phyloP scores from a whole-genome alignment of 345 rosid species.

The Gynandropsis gynandra region DNA sequence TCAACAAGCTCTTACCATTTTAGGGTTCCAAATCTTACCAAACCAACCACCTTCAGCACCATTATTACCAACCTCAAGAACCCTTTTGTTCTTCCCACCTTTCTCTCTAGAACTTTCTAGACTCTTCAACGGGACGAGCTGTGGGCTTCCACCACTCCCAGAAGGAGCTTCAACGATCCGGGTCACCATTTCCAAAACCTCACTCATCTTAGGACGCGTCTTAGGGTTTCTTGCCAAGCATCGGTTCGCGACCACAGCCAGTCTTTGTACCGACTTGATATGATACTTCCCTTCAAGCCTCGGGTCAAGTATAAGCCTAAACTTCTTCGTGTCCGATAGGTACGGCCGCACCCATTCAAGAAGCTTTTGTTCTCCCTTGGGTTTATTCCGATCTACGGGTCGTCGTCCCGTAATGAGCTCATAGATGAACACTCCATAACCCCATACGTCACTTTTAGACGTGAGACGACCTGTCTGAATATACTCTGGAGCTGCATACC shows the following conservation, averaged over 20 bases:
- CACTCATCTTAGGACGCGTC: conserved; percentile 85
- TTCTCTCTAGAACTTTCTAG: conserved; percentile 20
- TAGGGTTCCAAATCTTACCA: conserved; percentile 38
- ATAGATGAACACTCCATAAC: conserved; percentile 87
- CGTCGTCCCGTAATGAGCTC: conserved; percentile 87
- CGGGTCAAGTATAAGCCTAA: conserved; percentile 56
- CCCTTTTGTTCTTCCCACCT: conserved; percentile 27
- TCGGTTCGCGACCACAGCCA: conserved; percentile 75
- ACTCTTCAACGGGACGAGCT: conserved; percentile 35
- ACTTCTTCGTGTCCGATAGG: conserved; percentile 47
- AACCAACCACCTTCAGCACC: conserved; percentile 39
- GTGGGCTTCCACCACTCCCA: conserved; percentile 29
- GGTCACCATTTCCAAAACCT: conserved; percentile 66
- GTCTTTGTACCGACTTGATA: conserved; percentile 45
- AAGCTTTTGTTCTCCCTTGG: conserved; percentile 76
- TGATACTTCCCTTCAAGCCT: conserved; percentile 50
- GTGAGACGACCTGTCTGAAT: conserved; percentile 79
- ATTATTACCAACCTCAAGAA: conserved; percentile 25
- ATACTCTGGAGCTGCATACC: conserved; percentile 91
- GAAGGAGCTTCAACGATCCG: conserved; percentile 40
- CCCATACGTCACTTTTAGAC: conserved; percentile 81
- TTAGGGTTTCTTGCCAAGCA: conserved; percentile 67
- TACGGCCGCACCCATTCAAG: conserved; percentile 82
- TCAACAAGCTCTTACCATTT: conserved; percentile 41
- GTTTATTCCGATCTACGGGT: conserved; percentile 71